Evolutionary conservation across 352 stramenopile species (phyloP).

Genomic region (Thalassiosira allenii): DNA sequence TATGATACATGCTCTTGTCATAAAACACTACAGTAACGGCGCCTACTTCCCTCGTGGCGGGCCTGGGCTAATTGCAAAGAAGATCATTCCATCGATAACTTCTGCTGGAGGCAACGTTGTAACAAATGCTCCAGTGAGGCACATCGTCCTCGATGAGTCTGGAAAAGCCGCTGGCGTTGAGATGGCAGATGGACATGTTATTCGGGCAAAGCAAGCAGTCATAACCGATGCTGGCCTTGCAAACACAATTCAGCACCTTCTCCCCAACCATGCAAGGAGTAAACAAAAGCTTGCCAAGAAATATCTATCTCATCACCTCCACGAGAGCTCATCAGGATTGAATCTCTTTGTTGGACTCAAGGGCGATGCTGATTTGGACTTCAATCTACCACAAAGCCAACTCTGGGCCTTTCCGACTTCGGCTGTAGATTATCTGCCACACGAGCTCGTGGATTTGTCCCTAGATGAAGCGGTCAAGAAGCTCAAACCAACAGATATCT

Average conservation of each 20-base stretch:
- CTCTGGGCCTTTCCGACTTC: slow-evolving; percentile 53
- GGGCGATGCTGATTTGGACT: slow-evolving; percentile 26
- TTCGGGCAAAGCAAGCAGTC: slow-evolving; percentile 35
- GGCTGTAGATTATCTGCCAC: slow-evolving; percentile 33
- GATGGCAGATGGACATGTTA: slow-evolving; percentile 36
- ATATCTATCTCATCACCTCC: slow-evolving; percentile 38
- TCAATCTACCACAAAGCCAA: slow-evolving; percentile 58
- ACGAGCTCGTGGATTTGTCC: too few species aligned
- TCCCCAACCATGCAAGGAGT: too few species aligned
- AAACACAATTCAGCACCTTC: slow-evolving; percentile 16
- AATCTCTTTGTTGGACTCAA: slow-evolving; percentile 72
- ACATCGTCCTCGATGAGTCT: slow-evolving; percentile 62
- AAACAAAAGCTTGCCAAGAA: slow-evolving; percentile 10
- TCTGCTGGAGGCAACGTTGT: slow-evolving; percentile 63
- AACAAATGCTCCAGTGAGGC: slow-evolving; percentile 62
- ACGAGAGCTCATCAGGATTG: too few species aligned
- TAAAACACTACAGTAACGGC: slow-evolving; percentile 57
- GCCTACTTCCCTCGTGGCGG: slow-evolving; percentile 73
- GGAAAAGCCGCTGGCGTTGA: slow-evolving; percentile 46
- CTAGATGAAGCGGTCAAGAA: too few species aligned
- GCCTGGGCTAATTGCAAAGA: slow-evolving; percentile 56
- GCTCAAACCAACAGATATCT: slow-evolving; percentile 29
- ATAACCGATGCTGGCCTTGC: slow-evolving; percentile 35
- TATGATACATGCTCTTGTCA: slow-evolving; percentile 59
- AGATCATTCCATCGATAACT: slow-evolving; percentile 60